phyloP scores from a whole-genome alignment of 768 basidiomycete species.

The Cystoderma amianthinum region DNA sequence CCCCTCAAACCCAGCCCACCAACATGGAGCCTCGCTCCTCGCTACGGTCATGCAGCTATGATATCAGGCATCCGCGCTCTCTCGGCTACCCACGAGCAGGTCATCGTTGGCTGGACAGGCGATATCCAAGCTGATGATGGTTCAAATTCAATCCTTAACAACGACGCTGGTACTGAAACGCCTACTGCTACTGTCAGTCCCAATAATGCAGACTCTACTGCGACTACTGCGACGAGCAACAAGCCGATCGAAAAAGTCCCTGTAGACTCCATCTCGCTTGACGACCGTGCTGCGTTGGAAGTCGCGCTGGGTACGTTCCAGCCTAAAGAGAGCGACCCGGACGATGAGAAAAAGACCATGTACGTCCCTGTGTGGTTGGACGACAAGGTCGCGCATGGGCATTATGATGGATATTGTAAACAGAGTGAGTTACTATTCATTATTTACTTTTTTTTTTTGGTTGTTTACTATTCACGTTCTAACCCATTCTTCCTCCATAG shows the following conservation, averaged over 20 bases:
- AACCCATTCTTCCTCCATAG: conserved; percentile 26
- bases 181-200: conserved; percentile 4
- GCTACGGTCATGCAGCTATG: conserved; percentile 94
- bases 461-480: not conserved
- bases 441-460: conserved; percentile 1
- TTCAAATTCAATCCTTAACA: too few species aligned
- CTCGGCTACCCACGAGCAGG: conserved; percentile 77
- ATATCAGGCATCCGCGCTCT: conserved; percentile 88
- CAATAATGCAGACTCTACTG: conserved; percentile 2
- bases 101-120: conserved; percentile 93
- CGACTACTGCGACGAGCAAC: too few species aligned
- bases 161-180: not conserved
- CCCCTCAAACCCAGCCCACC: conserved; percentile 11
- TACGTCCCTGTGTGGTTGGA: conserved; percentile 92
- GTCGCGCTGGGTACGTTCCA: conserved; percentile 55
- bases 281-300: conserved; percentile 63
- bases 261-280: conserved; percentile 41
- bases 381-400: conserved; percentile 83
- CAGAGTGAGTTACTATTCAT: conserved; percentile 56
- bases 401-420: conserved; percentile 98
- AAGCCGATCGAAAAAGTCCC: conserved; percentile 47
- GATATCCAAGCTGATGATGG: conserved; percentile 41
- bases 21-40: conserved; percentile 68
- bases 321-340: conserved; percentile 49
- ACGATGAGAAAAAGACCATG: conserved; percentile 51